Evolutionary conservation across 306 rosid species (phyloP), one percentile per base, ranked within the genome.

Genomic region (Pterocarpus santalinus): DNA sequence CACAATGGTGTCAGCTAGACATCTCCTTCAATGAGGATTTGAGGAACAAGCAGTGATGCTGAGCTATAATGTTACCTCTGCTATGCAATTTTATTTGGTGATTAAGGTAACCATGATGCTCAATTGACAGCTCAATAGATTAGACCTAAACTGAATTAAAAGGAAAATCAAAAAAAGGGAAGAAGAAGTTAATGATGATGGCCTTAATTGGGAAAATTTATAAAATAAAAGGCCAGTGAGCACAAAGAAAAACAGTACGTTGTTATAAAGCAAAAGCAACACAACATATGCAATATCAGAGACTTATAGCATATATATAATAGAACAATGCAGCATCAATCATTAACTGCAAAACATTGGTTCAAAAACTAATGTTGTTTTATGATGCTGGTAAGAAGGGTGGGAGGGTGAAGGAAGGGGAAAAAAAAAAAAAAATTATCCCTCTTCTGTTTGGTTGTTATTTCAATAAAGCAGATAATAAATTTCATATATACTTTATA

Each of bases 211-310:
- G 39, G 17, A 73, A 80, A 73, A 30, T 16, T 30, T n/a, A 38
- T n/a, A 68, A n/a, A 73, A 80, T 66, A 55, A n/a, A 73, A 64
- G 67, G 11, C 79, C 44, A 14, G 35, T 13, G 52, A 58, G 66
- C 16, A 16, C 78, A 34, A 11, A 33, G 43, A 64, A 73, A 56
- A 14, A 79, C 65, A 77, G 71, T 62, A 9, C 47, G 38, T 32
- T 6, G 41, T 53, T 65, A 63, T 69, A 81, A 86, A 80, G 80
- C 65, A 72, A 76, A 75, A 80, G 44, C 43, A 76, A 73, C 63
- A 71, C 36, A 38, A 36, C 72, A 61, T 13, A 43, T 33, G 79
- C 70, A 64, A 72, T 17, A 72, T 72, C 82, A 70, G 41, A 70
- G 13, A 77, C 28, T 22, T 22, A 71, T 38, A 15, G 36, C 9